These are phyloP conservation scores for Schizothecium vesticola DNA, from an alignment of 495 filamentous ascomycete species.

Conservation along the genomic window DNA sequence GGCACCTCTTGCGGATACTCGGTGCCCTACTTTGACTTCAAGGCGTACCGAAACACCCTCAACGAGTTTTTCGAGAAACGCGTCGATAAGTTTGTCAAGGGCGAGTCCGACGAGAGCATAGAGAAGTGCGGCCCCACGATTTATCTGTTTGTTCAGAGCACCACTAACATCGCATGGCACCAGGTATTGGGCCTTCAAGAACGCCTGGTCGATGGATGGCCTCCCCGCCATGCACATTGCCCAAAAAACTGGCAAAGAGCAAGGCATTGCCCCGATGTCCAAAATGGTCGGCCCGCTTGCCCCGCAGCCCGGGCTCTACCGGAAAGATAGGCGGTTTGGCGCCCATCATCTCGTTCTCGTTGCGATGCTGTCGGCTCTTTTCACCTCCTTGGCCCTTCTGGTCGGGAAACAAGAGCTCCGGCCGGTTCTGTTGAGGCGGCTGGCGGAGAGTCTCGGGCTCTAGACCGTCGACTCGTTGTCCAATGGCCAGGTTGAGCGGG, in stretches of 20 bases:
- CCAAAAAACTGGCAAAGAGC: conserved; percentile 32
- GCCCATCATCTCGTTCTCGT: neutral
- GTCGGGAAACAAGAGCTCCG: neutral
- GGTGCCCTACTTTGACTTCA: conserved; percentile 50
- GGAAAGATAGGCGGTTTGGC: neutral
- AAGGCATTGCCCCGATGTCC: conserved; percentile 43
- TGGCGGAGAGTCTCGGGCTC: neutral
- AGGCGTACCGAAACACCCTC: conserved; percentile 40
- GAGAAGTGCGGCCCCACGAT: conserved; percentile 31
- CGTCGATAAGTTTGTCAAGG: conserved; percentile 34
- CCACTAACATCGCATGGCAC: neutral
- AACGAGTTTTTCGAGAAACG: conserved; percentile 45
- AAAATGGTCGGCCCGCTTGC: conserved; percentile 45
- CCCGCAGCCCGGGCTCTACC: neutral
- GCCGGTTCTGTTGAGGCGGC: neutral
- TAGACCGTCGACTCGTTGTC: neutral
- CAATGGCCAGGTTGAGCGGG: neutral
- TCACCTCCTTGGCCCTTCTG: neutral
- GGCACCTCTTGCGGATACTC: conserved; percentile 48
- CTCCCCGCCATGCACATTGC: conserved; percentile 46
- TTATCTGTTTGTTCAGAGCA: neutral
- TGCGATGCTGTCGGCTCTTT: neutral
- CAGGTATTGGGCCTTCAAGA: conserved; percentile 56
- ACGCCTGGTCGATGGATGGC: conserved; percentile 49
- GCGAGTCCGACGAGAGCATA: conserved; percentile 46